Base-by-base conservation (phyloP, 2,329 filamentous ascomycete genomes). In the Aureobasidium subglaciale region DNA sequence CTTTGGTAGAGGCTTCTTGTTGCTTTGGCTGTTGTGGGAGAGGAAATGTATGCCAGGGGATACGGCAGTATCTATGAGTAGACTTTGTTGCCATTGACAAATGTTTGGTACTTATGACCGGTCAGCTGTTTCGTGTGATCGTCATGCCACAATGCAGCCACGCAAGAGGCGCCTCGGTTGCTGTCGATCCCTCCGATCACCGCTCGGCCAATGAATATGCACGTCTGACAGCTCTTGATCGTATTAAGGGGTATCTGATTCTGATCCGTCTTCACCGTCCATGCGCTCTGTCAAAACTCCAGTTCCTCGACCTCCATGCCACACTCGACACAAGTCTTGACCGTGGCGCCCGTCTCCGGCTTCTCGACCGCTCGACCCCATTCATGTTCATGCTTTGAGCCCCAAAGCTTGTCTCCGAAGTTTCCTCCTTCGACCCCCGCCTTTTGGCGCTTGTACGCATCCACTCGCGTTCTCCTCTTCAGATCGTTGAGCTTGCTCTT, bases 401-500 rank as follows among this genome's bases (percentile, higher is more conserved):
- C 78, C 42, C 71, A 65, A 22, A 96, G 78, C 50, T 80, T 79
- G 69, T 96, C 89, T 0, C 92, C 90, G 74, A 96, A 96, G 57
- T 73, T 67, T 7, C 75, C 77, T 5, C 69, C 70, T 15, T 71
- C 73, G 0, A 72, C 71, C 15, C 78, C 77, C 42, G 72, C 81
- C 55, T 83, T 79, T 63, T 85, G 85, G 48, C 91, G 76, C 55
- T 90, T 82, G 64, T 92, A 95, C 0, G 91, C 89, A 63, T 97
- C 93, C 0, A 95, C 91, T 42, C 90, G 78, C 11, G 93, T 99
- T 69, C 91, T 85, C 72, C 92, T 91, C 78, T 97, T 99, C 60
- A 99, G 69, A 53, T 97, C 91, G 5, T 87, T 78, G 30, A 99
- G 75, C 74, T 95, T 95, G 57, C 83, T 85, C 67, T 88, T 90